phyloP scores from a whole-genome alignment of 352 stramenopile genomes.

The Globisporangium nunn region DNA sequence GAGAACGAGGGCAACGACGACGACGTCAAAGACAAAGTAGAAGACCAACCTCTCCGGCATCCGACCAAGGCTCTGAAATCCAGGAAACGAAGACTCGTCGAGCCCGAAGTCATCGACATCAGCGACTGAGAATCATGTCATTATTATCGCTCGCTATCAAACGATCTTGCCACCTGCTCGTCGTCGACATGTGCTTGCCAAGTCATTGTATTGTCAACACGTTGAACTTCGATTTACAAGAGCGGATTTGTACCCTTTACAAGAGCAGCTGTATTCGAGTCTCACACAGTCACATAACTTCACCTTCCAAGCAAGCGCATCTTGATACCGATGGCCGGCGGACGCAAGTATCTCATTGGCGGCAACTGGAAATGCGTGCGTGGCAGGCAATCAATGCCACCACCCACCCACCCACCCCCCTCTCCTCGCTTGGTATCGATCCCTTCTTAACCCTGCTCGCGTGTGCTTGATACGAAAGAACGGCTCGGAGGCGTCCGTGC shows the following conservation, averaged over 20 bases:
- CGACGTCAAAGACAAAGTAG: conserved; percentile 2
- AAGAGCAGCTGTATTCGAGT: not conserved
- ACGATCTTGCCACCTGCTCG: not conserved
- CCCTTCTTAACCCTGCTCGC: not conserved
- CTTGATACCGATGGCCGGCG: conserved; percentile 6
- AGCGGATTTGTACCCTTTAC: not conserved
- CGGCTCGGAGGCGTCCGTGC: conserved; percentile 73
- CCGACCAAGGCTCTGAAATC: not conserved
- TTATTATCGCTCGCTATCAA: no score
- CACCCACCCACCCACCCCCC: conserved; percentile 2
- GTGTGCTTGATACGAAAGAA: conserved; percentile 17
- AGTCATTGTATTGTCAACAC: not conserved
- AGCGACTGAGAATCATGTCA: conserved; percentile 9
- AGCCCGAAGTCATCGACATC: conserved; percentile 29
- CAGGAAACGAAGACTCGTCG: conserved; percentile 1
- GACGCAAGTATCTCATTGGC: conserved; percentile 85
- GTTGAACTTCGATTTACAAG: not conserved
- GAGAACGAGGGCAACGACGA: not conserved
- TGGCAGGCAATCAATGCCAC: conserved; percentile 12
- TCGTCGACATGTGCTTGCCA: not conserved
- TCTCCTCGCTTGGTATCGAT: not conserved
- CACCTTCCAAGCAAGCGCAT: no score
- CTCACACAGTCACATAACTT: not conserved
- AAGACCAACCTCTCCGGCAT: not conserved
- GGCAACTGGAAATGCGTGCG: conserved; percentile 93